A percentile compares a stretch with the other conserved stretches of the same genome.
Evolutionary conservation across 2,329 filamentous ascomycete species (phyloP).

Genomic region (Diaporthe destruens): DNA sequence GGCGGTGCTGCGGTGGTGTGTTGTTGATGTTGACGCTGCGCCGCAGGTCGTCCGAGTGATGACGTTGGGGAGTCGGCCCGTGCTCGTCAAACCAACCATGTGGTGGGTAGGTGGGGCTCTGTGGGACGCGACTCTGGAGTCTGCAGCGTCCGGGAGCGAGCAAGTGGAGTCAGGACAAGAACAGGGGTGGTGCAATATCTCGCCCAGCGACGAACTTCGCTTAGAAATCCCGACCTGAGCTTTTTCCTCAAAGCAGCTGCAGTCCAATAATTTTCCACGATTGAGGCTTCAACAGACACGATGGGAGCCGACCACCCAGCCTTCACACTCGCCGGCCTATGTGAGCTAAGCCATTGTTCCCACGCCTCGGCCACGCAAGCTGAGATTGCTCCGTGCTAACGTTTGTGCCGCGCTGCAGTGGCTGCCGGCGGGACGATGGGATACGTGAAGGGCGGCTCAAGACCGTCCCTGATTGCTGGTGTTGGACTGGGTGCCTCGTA

Average conservation of each 20-base stretch:
- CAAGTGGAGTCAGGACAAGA: slow-evolving; percentile 3
- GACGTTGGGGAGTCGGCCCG: slow-evolving; percentile 31
- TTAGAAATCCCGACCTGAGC: slow-evolving; percentile 10
- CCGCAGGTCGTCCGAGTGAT: slow-evolving; percentile 24
- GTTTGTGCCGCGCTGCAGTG: slow-evolving; percentile 45
- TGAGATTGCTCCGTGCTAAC: background rate
- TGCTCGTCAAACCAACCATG: background rate
- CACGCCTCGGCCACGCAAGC: background rate
- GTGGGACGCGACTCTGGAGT: background rate
- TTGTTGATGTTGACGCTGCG: slow-evolving; percentile 30
- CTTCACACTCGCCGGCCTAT: slow-evolving; percentile 55
- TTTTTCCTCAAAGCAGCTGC: background rate
- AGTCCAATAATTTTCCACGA: background rate
- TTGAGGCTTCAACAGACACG: background rate
- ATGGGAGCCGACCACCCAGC: slow-evolving; percentile 55
- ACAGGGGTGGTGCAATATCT: slow-evolving; percentile 5
- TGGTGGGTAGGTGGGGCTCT: background rate
- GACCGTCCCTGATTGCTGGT: slow-evolving; percentile 51
- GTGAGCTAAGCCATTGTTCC: slow-evolving; percentile 47
- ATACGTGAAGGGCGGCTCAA: slow-evolving; percentile 49
- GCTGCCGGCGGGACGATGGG: slow-evolving; percentile 51
- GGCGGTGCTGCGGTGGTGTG: background rate
- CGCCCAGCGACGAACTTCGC: background rate
- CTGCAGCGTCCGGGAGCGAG: background rate
- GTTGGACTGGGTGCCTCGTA: slow-evolving; percentile 51